These are phyloP conservation scores for Murraya koenigii DNA, from an alignment of 345 rosid species.

Conservation along the genomic window DNA sequence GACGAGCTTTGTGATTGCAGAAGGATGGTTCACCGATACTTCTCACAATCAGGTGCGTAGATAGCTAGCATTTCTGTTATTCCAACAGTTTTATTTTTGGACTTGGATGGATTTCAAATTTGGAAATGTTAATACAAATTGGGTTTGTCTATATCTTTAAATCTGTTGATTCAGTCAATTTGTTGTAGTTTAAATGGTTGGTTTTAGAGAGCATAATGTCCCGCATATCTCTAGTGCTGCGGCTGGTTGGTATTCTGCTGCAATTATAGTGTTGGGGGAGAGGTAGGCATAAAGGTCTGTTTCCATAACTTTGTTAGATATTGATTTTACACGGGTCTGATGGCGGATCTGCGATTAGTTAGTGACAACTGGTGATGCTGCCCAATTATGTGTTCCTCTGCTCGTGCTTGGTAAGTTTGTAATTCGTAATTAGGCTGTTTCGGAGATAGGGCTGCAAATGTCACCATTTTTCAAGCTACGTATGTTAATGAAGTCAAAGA, in stretches of 20 bases:
- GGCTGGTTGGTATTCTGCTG: background rate
- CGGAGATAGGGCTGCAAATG: background rate
- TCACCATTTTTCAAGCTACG: background rate
- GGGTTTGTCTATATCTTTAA: background rate
- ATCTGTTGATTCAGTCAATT: background rate
- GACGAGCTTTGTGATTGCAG: conserved; percentile 33
- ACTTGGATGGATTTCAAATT: background rate
- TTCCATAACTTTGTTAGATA: background rate
- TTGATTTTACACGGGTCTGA: background rate
- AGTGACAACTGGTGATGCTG: background rate
- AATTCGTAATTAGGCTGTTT: background rate
- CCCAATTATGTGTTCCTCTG: background rate
- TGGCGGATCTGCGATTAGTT: background rate
- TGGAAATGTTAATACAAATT: background rate
- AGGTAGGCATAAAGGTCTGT: background rate
- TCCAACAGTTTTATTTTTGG: background rate
- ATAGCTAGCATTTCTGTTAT: background rate
- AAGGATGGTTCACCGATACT: conserved; percentile 75
- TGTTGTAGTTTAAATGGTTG: background rate
- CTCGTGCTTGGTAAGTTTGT: background rate
- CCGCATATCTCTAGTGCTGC: background rate
- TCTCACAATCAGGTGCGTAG: conserved; percentile 74
- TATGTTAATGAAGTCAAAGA: background rate
- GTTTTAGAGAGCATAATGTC: background rate
- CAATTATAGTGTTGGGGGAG: background rate